Base-by-base conservation (phyloP, 495 filamentous ascomycete species). In the Daldinia decipiens region DNA sequence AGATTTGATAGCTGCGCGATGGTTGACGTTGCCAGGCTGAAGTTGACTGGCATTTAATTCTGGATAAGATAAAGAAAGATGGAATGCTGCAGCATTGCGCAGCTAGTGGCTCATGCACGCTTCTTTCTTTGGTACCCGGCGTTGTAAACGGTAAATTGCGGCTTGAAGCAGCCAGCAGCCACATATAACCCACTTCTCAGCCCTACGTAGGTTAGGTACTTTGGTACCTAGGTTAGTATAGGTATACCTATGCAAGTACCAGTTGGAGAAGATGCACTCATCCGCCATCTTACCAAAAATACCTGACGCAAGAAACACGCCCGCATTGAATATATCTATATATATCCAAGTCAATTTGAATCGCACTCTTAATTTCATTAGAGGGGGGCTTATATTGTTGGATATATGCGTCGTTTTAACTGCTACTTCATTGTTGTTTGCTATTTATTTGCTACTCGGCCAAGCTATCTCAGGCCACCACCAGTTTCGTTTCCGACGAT, bases 121-220 rank as follows among this genome's bases (percentile, higher is more conserved):
- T 36, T 32, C 32, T 34, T 34, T 9, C 8, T 34, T 32, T 11
- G 31, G 31, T 11, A 34, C n/a, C n/a, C n/a, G 2, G 11, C 9
- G 9, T 1, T 11, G 9, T 29, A 34, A 34, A 34, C 32, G 32
- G 8, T 34, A 34, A 52, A 26, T 15, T 51, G 21, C 38, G 53
- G 31, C 53, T 56, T 32, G 31, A n/a, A 57, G 29, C 51, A 57
- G 53, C 52, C 52, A 57, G 29, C 51, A 57, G 53, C 52, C 52
- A 65, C 62, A 65, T 5, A 65, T 38, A 53, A 24, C 8, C 62
- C 53, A 56, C 61, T 47, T 38, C 39, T 29, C 51, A 56, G 38
- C 38, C 53, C n/a, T 57, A 56, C 17, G n/a, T 40, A 40, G 17
- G 17, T 45, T 40, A 40, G 43, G 43, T 47, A 47, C 40, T 19